These are phyloP conservation scores for Musa balbisiana DNA, from an alignment of 202 grass and related monocot genomes.

Conservation along the genomic window DNA sequence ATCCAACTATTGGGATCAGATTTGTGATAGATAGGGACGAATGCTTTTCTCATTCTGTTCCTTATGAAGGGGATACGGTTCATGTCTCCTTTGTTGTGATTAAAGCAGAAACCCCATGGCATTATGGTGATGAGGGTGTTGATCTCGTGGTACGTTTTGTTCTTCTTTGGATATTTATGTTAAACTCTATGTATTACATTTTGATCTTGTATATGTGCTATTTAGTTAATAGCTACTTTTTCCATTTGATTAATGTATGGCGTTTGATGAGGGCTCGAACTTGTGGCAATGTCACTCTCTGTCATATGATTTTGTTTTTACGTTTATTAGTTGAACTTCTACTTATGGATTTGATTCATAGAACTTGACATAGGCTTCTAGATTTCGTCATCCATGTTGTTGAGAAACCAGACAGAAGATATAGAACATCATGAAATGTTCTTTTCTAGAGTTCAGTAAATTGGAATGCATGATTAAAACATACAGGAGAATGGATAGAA, in stretches of 20 bases:
- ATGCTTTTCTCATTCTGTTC: conserved; percentile 78
- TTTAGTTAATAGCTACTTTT: background rate
- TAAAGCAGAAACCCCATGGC: conserved; percentile 79
- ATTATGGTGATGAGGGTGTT: conserved; percentile 69
- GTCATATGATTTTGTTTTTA: too few species aligned
- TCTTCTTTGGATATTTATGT: background rate
- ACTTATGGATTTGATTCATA: too few species aligned
- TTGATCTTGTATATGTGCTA: too few species aligned
- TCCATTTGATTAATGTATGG: too few species aligned
- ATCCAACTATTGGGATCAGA: conserved; percentile 39
- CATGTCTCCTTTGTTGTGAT: conserved; percentile 86
- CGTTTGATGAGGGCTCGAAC: too few species aligned
- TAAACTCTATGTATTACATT: too few species aligned
- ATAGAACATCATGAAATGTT: background rate
- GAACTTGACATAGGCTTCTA: too few species aligned
- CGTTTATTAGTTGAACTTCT: too few species aligned
- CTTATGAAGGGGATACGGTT: conserved; percentile 78
- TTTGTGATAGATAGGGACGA: conserved; percentile 94
- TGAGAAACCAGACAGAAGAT: background rate
- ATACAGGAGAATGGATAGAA: background rate
- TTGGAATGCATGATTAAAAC: background rate
- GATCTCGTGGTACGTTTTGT: conserved; percentile 65
- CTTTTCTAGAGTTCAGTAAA: background rate
- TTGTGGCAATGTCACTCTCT: too few species aligned
- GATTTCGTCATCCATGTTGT: background rate